Evolutionary conservation across 345 rosid genomes (phyloP).

Genomic region (Mallotus nudiflorus): DNA sequence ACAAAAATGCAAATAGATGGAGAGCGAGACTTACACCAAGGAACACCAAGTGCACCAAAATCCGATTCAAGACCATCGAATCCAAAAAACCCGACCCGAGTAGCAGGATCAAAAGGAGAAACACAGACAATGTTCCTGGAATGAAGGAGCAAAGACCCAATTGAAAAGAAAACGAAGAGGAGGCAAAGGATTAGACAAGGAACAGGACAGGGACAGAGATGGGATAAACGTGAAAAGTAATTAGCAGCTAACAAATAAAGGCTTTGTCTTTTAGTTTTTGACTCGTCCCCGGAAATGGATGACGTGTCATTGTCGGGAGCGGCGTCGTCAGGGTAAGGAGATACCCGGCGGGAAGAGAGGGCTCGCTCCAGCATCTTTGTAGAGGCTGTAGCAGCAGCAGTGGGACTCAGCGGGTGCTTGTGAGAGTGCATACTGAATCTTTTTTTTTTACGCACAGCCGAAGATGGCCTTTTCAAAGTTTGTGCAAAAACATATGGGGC

Average conservation of each 20-base stretch:
- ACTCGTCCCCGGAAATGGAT: slow-evolving; percentile 23
- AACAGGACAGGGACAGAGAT: slow-evolving; percentile 18
- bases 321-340: slow-evolving; percentile 16
- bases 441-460: too few species aligned
- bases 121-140: slow-evolving; percentile 64
- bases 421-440: slow-evolving; percentile 6
- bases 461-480: too few species aligned
- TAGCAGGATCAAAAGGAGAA: slow-evolving; percentile 61
- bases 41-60: slow-evolving; percentile 93
- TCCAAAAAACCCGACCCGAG: slow-evolving; percentile 72
- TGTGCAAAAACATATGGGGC: too few species aligned
- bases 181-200: slow-evolving; percentile 26
- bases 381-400: slow-evolving; percentile 11
- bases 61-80: slow-evolving; percentile 81
- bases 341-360: slow-evolving; percentile 25
- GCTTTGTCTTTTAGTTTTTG: slow-evolving; percentile 33
- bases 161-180: slow-evolving; percentile 8
- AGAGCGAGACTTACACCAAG: slow-evolving; percentile 99
- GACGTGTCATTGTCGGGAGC: slow-evolving; percentile 6
- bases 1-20: too few species aligned
- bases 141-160: slow-evolving; percentile 18
- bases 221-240: slow-evolving; percentile 31
- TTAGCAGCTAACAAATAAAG: slow-evolving; percentile 23
- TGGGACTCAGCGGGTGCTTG: slow-evolving; percentile 16
- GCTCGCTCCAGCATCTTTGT: slow-evolving; percentile 32